Evolutionary conservation across 1,284 basidiomycete species (phyloP).

Genomic region (Sporisorium iseilematis-ciliati): DNA sequence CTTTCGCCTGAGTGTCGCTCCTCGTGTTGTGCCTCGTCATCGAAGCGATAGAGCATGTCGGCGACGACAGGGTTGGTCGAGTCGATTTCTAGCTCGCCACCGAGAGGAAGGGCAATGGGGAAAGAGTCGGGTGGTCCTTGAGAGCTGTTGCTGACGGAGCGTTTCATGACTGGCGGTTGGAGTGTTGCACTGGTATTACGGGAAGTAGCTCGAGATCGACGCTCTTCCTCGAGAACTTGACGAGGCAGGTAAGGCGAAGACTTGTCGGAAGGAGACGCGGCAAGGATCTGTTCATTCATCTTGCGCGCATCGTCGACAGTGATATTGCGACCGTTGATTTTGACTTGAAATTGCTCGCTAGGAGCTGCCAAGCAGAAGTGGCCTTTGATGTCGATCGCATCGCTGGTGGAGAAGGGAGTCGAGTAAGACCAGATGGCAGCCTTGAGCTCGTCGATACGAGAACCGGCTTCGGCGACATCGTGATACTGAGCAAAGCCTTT

Average conservation of each 20-base stretch:
- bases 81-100: conserved; percentile 48
- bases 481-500: conserved; percentile 48
- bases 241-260: conserved; percentile 35
- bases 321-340: conserved; percentile 28
- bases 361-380: conserved; percentile 41
- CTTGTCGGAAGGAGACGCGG: conserved; percentile 11
- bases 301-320: conserved; percentile 17
- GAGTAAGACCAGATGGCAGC: conserved; percentile 46
- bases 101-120: conserved; percentile 28
- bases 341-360: conserved; percentile 18
- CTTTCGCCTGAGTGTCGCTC: conserved; percentile 3
- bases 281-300: conserved; percentile 21
- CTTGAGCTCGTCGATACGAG: conserved; percentile 22
- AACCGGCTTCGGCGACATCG: conserved; percentile 28
- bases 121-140: conserved; percentile 27
- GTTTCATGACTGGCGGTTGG: conserved; percentile 29
- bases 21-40: conserved; percentile 41
- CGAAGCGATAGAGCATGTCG: conserved; percentile 54
- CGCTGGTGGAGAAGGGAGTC: conserved; percentile 32
- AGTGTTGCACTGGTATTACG: conserved; percentile 11
- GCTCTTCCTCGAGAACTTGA: conserved; percentile 28
- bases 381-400: conserved; percentile 32
- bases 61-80: conserved; percentile 52
- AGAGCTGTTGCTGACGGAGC: conserved; percentile 28
- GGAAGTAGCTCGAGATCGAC: conserved; percentile 10